Base-by-base conservation (phyloP, 2,329 filamentous ascomycete species). In the Ophiosphaerella herpotricha region DNA sequence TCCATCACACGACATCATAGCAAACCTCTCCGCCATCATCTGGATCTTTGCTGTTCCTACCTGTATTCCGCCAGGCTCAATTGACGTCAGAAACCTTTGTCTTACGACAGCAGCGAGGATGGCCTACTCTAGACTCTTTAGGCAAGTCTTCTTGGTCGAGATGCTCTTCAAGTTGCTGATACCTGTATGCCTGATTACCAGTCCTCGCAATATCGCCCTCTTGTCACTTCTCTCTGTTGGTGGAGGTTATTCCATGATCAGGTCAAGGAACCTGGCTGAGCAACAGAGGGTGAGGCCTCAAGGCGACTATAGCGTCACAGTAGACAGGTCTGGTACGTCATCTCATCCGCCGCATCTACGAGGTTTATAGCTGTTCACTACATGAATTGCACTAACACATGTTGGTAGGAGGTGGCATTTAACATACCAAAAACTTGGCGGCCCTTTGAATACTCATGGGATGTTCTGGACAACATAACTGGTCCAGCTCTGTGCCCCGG, bases 221-320 rank as follows among this genome's bases (percentile, higher is more conserved):
- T 46, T 73, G 36, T 68, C 69, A 26, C 37, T 69, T 8, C 24
- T 67, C 14, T 66, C 70, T 6, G 55, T 74, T 13, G 63, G 66
- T 18, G 63, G 67, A 39, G 65, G 68, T 6, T 72, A 69, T 45
- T 47, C 71, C 39, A 56, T 68, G 31, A 24, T 73, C 21, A 74
- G 69, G 46, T 67, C 69, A 18, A 64, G 55, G 36, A 49, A 63
- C 2, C 34, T 71, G 14, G 58, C 63, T 7, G 55, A 55, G n/a
- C 68, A 67, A 48, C 63, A 65, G 50, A 57, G 61, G 32, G 61
- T 70, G 35, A 61, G 59, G 34, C 51, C 53, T 9, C 55, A 43
- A 16, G 68, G 71, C 13, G 70, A 74, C 46, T 74, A 71, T 43
- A 69, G 63, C 14, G 71, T 74, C 12, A 57, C 64, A 12, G 68